Conservation (phyloP, 2,329 filamentous ascomycete genomes). For the Sclerotinia spermophila region DNA sequence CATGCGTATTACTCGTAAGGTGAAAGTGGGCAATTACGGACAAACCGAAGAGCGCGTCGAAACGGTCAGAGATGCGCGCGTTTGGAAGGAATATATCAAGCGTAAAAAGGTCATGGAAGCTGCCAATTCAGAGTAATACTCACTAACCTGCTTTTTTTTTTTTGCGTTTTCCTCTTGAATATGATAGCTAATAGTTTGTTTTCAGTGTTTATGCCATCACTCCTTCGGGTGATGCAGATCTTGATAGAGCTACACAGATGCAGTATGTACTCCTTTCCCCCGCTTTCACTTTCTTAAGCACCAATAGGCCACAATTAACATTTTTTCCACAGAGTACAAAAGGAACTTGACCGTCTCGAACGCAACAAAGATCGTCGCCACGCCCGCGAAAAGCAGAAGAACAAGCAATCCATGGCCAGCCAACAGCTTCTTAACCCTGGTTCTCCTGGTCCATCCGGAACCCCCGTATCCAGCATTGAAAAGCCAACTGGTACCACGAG, state of each 20-base stretch:
- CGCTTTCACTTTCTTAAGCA: too few species aligned
- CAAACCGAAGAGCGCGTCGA: conserved; percentile 58
- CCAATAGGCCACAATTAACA: not conserved
- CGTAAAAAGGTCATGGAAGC: conserved; percentile 49
- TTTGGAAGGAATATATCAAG: conserved; percentile 86
- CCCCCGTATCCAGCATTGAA: conserved; percentile 47
- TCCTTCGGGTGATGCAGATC: conserved; percentile 63
- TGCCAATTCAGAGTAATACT: conserved; percentile 58
- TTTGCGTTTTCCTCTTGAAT: not conserved
- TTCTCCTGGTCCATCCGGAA: conserved; percentile 41
- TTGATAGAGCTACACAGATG: conserved; percentile 58
- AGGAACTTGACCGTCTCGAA: conserved; percentile 78
- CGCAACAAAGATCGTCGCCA: conserved; percentile 89
- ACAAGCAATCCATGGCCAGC: conserved; percentile 38
- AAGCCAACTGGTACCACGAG: conserved; percentile 65
- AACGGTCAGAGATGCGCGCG: conserved; percentile 72
- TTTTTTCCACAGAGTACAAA: conserved; percentile 52
- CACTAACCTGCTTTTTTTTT: not conserved
- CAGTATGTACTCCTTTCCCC: conserved; percentile 42
- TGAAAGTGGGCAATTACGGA: conserved; percentile 56
- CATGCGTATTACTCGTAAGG: conserved; percentile 69
- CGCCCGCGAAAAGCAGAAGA: conserved; percentile 87
- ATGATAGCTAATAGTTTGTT: conserved; percentile 21
- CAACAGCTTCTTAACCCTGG: conserved; percentile 34
- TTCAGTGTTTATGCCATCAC: conserved; percentile 55